Percentiles rank a stretch among this genome's conserved stretches.
These are phyloP conservation scores for Fonsecaea monophora DNA, from an alignment of 2,329 filamentous ascomycete genomes.

Conservation along the genomic window DNA sequence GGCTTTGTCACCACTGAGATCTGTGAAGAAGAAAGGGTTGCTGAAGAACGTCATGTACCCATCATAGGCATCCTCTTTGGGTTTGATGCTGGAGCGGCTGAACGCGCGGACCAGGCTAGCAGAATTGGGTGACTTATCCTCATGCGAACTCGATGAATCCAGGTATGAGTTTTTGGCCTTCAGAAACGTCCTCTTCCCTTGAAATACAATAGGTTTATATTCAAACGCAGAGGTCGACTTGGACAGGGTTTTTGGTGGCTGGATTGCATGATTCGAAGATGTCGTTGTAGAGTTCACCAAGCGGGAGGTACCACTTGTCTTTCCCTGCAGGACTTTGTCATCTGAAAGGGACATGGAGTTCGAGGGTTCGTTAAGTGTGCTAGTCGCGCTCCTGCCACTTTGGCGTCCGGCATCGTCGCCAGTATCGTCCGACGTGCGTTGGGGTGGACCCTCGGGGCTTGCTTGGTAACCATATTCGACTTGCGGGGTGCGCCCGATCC, in stretches of 20 bases:
- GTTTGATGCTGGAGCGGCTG: constrained; percentile 57
- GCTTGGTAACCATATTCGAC: constrained; percentile 66
- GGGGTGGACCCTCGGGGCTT: constrained; percentile 21
- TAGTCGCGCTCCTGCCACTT: constrained; percentile 55
- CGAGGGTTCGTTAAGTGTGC: constrained; percentile 50
- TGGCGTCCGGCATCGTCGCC: constrained; percentile 50
- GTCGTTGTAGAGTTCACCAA: constrained; percentile 19
- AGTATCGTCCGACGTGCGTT: constrained; percentile 25
- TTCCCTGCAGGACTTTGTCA: constrained; percentile 14
- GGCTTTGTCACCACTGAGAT: constrained; percentile 60
- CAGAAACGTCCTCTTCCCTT: constrained; percentile 46
- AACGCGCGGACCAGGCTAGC: constrained; percentile 55
- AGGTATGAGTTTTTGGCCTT: constrained; percentile 54
- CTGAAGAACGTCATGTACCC: constrained; percentile 86
- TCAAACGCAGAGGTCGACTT: constrained; percentile 34
- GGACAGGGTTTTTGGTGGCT: constrained; percentile 24
- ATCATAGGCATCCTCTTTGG: constrained; percentile 55
- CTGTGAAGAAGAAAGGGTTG: constrained; percentile 79
- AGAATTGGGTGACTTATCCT: constrained; percentile 55
- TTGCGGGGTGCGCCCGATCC: constrained; percentile 73
- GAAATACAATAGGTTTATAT: constrained; percentile 58
- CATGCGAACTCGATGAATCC: constrained; percentile 58
- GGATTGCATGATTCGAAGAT: constrained; percentile 24
- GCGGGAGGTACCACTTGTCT: constrained; percentile 17
- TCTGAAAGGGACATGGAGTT: constrained; percentile 32